Percentiles rank a stretch among this genome's conserved stretches.
Evolutionary conservation across 805 yeast species (phyloP).

Genomic region (Candida ovalis): DNA sequence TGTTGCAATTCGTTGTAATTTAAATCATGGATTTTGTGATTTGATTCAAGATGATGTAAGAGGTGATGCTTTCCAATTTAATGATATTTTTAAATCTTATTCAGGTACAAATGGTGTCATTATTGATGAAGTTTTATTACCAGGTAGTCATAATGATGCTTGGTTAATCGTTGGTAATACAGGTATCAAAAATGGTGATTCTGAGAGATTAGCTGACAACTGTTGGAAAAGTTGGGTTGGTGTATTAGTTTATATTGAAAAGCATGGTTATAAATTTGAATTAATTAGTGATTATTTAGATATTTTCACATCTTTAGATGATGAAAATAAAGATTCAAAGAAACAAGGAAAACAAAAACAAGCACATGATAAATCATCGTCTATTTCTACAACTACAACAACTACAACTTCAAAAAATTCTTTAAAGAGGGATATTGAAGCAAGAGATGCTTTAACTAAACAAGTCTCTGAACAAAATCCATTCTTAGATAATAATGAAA

Average conservation of each 20-base stretch:
- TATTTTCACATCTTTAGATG: not conserved
- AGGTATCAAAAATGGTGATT: not conserved
- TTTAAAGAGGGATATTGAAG: not conserved
- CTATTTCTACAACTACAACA: not conserved
- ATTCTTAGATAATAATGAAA: not conserved
- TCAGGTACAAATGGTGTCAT: not conserved
- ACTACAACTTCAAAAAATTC: not conserved
- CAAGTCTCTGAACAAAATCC: not conserved
- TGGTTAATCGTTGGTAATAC: not conserved
- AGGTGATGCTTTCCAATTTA: not conserved
- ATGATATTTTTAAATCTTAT: not conserved
- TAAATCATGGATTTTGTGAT: not conserved
- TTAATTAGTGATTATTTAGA: not conserved
- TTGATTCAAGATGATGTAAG: not conserved
- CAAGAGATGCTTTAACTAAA: not conserved
- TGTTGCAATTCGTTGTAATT: not conserved
- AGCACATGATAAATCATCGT: too few species aligned
- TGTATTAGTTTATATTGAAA: not conserved
- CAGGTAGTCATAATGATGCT: not conserved
- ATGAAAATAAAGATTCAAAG: too few species aligned
- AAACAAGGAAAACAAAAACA: too few species aligned
- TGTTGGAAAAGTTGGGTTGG: not conserved
- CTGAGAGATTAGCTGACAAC: not conserved
- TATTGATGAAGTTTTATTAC: not conserved
- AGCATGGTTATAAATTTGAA: not conserved